phyloP scores from a whole-genome alignment of 2,329 filamentous ascomycete species.

The Aureobasidium sp. region DNA sequence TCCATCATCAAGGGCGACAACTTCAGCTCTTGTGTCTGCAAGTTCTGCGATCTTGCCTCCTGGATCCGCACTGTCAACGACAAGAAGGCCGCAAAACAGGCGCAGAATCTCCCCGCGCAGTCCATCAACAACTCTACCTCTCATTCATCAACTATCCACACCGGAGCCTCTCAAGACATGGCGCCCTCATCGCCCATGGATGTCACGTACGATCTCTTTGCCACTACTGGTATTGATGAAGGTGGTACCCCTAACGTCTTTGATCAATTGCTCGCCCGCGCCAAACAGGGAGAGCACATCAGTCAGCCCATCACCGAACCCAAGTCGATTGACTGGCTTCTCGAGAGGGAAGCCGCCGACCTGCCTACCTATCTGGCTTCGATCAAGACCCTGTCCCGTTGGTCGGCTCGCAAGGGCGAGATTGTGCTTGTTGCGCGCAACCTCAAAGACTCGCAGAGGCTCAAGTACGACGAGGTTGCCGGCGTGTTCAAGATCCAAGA shows the following conservation, averaged over 20 bases:
- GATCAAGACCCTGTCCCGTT: conserved; percentile 41
- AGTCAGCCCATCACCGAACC: conserved; percentile 44
- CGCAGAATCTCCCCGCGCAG: neutral
- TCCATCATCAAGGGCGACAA: neutral
- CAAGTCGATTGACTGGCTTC: conserved; percentile 51
- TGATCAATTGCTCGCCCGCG: conserved; percentile 42
- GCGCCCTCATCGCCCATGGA: neutral
- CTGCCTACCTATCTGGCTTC: conserved; percentile 32
- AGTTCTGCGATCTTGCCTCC: no score
- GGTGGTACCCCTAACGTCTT: conserved; percentile 51
- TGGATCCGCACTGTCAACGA: no score
- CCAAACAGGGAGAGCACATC: conserved; percentile 36
- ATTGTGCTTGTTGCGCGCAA: conserved; percentile 47
- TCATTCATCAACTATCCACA: neutral
- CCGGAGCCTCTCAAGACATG: no score
- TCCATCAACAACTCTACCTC: neutral
- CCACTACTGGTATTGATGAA: conserved; percentile 31
- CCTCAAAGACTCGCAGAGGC: conserved; percentile 24
- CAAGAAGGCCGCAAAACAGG: no score
- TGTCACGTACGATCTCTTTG: neutral
- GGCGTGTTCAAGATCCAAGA: conserved; percentile 28
- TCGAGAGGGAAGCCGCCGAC: conserved; percentile 37
- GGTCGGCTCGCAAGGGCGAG: conserved; percentile 50
- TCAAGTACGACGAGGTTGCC: conserved; percentile 27
- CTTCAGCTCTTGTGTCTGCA: neutral